Conservation (phyloP, 768 basidiomycete genomes). For the Coprinellus micaceus region DNA sequence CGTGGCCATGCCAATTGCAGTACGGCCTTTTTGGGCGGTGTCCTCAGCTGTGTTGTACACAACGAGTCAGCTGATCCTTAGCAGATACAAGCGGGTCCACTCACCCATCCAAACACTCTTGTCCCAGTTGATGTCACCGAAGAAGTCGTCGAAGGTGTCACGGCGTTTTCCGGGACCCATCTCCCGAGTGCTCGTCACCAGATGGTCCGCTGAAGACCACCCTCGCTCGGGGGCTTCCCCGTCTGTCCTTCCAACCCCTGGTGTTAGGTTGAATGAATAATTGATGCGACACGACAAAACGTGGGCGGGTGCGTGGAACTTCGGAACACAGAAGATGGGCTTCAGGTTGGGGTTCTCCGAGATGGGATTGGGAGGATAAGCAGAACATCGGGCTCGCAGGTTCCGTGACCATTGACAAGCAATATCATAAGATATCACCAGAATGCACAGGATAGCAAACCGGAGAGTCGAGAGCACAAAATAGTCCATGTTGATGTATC, state of each 20-base stretch:
- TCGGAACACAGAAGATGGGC: conserved; percentile 11
- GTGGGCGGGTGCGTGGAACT: conserved; percentile 29
- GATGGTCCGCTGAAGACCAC: conserved; percentile 26
- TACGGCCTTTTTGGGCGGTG: background rate
- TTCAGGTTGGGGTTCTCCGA: background rate
- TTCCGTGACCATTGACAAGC: conserved; percentile 21
- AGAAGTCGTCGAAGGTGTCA: conserved; percentile 26
- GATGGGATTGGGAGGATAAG: conserved; percentile 5
- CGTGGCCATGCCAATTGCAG: background rate
- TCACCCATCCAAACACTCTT: conserved; percentile 19
- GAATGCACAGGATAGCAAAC: background rate
- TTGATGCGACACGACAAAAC: conserved; percentile 16
- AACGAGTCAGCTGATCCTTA: conserved; percentile 8
- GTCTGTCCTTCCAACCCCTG: conserved; percentile 28
- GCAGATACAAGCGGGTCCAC: background rate
- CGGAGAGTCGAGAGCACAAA: conserved; percentile 15
- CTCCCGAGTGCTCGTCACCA: conserved; percentile 29
- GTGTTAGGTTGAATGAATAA: conserved; percentile 22
- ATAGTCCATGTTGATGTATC: conserved; percentile 30
- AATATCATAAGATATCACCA: conserved; percentile 30
- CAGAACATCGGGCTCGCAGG: conserved; percentile 4
- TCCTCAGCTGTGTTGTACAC: conserved; percentile 11
- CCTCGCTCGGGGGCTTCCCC: conserved; percentile 32
- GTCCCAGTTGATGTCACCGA: conserved; percentile 27
- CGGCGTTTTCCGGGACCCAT: conserved; percentile 33